Base-by-base conservation (phyloP, 1,139 yeast species). In the Geotrichum phurueaensis region DNA sequence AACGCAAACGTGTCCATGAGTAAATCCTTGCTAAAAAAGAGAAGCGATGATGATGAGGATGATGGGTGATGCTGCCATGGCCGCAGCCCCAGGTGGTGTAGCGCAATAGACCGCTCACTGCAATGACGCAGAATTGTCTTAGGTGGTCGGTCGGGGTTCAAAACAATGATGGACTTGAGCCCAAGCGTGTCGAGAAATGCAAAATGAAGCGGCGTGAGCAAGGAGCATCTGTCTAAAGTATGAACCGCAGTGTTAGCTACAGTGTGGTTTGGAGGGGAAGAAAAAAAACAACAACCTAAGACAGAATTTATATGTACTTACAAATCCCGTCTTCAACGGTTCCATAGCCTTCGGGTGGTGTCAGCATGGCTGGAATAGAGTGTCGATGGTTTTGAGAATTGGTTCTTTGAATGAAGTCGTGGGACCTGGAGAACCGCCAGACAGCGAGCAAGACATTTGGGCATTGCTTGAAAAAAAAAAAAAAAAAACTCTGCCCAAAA, bases 101-200 rank as follows among this genome's bases (percentile, higher is more conserved):
- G 66, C 39, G 70, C 67, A 53, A 76, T 72, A 22, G 62, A 58
- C 47, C 71, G 64, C 27, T 70, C 71, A 15, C 67, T 76, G 4
- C 84, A 76, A 66, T 81, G 82, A 53, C 76, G 72, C 57, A 78
- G 74, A 54, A 84, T 74, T 6, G 79, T 73, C 54, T 84, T 71
- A 1, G 86, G 80, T 3, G 88, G 88, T 62, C 81, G 79, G 62
- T 83, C 87, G 2, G 86, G 85, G 70, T 84, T 85, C 31, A 84
- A 70, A 25, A 82, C 75, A 3, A 84, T 71, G 53, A 94, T 87
- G 7, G 94, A 86, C 64, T 84, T 85, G 60, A 94, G 78, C 61
- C 86, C 81, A 60, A 94, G 78, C 63, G 90, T 87, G 63, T 83
- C 79, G 31, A 94, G 75, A 69, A 92, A 92, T 58, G 90, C 85